Percentiles rank a stretch among this genome's conserved stretches.
Conservation (phyloP, 805 yeast genomes). For the Blastobotrys mokoenaii region DNA sequence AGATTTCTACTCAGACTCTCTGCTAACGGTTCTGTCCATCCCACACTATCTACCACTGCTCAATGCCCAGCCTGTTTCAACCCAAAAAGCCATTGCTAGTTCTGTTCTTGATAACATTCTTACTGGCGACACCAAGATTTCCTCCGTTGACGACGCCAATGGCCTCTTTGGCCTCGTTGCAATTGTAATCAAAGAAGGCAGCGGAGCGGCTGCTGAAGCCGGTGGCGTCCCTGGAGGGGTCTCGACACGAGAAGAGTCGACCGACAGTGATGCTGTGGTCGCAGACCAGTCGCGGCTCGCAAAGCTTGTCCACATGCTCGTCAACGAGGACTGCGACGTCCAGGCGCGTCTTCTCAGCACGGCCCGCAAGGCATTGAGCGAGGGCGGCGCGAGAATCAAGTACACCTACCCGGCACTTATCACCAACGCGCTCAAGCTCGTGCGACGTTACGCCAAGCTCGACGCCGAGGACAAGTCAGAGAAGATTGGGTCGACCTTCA, state of each 20-base stretch:
- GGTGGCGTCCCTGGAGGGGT: slow-evolving; percentile 18
- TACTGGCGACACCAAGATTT: slow-evolving; percentile 30
- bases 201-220: slow-evolving; percentile 15
- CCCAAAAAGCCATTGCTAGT: slow-evolving; percentile 51
- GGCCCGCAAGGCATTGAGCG: slow-evolving; percentile 41
- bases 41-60: slow-evolving; percentile 47
- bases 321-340: slow-evolving; percentile 38
- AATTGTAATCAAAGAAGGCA: slow-evolving; percentile 40
- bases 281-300: slow-evolving; percentile 38
- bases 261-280: slow-evolving; percentile 15
- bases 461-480: slow-evolving; percentile 19
- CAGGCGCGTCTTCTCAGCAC: slow-evolving; percentile 39
- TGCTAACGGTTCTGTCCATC: slow-evolving; percentile 30
- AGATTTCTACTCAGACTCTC: slow-evolving; percentile 19
- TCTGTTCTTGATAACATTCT: slow-evolving; percentile 55
- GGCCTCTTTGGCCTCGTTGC: slow-evolving; percentile 52
- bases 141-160: slow-evolving; percentile 42
- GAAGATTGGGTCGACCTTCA: slow-evolving; percentile 48
- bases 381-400: slow-evolving; percentile 46
- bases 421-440: slow-evolving; percentile 48
- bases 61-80: slow-evolving; percentile 39
- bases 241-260: slow-evolving; percentile 8
- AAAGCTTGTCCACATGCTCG: slow-evolving; percentile 58
- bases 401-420: slow-evolving; percentile 74
- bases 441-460: slow-evolving; percentile 37